Evolutionary conservation across 2,329 filamentous ascomycete species (phyloP).

Genomic region (Stagonosporopsis cucurbitacearum): DNA sequence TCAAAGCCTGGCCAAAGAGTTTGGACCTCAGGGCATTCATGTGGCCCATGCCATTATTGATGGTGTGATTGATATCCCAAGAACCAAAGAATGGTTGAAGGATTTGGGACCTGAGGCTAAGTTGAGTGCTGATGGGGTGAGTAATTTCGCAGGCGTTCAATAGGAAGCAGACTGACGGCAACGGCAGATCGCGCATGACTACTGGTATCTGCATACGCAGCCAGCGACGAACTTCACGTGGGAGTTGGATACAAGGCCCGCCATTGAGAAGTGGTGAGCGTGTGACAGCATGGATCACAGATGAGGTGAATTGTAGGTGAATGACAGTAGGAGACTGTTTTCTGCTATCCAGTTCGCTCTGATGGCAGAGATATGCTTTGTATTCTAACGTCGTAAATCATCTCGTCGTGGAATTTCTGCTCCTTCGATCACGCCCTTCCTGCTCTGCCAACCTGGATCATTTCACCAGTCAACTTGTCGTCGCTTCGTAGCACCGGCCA

Average conservation of each 20-base stretch:
- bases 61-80: no score
- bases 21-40: no score
- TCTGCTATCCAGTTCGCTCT: neutral
- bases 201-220: slow-evolving; percentile 85
- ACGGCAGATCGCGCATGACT: slow-evolving; percentile 78
- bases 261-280: slow-evolving; percentile 80
- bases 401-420: slow-evolving; percentile 1
- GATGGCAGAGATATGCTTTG: neutral
- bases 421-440: slow-evolving; percentile 46
- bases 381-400: slow-evolving; percentile 16
- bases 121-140: slow-evolving; percentile 75
- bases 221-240: slow-evolving; percentile 79
- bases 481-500: slow-evolving; percentile 88
- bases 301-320: neutral
- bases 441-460: slow-evolving; percentile 86
- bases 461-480: slow-evolving; percentile 75
- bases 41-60: no score
- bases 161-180: slow-evolving; percentile 1
- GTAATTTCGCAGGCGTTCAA: slow-evolving; percentile 40
- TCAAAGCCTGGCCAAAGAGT: no score
- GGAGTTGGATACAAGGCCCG: slow-evolving; percentile 81
- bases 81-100: neutral
- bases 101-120: slow-evolving; percentile 67
- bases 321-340: neutral
- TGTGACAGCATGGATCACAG: neutral